A percentile compares a stretch with the other conserved stretches of the same genome.
Evolutionary conservation across 306 rosid genomes (phyloP).

Genomic region (Castanea mollissima): DNA sequence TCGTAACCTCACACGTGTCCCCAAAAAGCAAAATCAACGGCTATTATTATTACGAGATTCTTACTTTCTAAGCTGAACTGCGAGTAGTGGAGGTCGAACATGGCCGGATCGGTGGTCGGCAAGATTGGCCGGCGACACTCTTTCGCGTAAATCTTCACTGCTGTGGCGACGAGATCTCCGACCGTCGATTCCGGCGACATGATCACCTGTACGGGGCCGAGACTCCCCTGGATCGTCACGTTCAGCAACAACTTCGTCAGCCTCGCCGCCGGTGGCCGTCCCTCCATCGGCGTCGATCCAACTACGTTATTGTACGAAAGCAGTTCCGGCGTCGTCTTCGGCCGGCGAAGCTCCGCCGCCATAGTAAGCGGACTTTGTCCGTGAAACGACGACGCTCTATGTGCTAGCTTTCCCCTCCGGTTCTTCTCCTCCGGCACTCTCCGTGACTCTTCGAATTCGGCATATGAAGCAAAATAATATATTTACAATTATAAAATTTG

Average conservation of each 20-base stretch:
- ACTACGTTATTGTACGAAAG: constrained; percentile 9
- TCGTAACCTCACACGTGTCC: constrained; percentile 1
- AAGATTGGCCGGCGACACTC: constrained; percentile 83
- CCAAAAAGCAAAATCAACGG: not conserved
- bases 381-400: constrained; percentile 66
- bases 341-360: constrained; percentile 51
- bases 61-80: constrained; percentile 95
- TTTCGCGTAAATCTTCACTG: constrained; percentile 50
- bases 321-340: constrained; percentile 67
- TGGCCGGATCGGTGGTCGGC: constrained; percentile 32
- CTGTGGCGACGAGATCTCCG: constrained; percentile 52
- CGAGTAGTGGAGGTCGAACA: constrained; percentile 80
- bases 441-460: constrained; percentile 56
- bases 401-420: constrained; percentile 44
- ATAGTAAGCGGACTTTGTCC: constrained; percentile 7
- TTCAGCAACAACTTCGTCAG: constrained; percentile 72
- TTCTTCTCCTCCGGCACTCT: constrained; percentile 43
- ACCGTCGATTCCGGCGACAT: constrained; percentile 57
- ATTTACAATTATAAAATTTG: not conserved
- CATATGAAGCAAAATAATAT: constrained; percentile 33
- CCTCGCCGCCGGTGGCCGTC: constrained; percentile 20
- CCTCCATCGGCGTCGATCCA: constrained; percentile 23
- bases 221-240: constrained; percentile 72
- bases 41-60: not conserved
- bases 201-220: constrained; percentile 70